Evolutionary conservation across 2,329 filamentous ascomycete species (phyloP).

Genomic region (Lasiodiplodia sp.): DNA sequence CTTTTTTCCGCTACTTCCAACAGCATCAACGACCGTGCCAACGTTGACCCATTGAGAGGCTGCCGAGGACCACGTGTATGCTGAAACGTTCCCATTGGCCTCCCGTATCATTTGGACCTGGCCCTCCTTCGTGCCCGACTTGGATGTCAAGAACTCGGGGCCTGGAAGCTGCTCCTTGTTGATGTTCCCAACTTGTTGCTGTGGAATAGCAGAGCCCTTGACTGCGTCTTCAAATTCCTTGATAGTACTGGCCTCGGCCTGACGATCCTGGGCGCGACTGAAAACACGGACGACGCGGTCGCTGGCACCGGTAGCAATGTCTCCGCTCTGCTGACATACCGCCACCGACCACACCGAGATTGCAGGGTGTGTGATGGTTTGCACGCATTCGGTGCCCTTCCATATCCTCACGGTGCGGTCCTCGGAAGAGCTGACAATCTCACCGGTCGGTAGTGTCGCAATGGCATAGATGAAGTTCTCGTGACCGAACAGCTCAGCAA

Average conservation of each 20-base stretch:
- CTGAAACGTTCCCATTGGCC: slow-evolving; percentile 79
- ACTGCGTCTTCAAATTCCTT: slow-evolving; percentile 82
- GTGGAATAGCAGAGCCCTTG: slow-evolving; percentile 82
- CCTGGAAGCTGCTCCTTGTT: slow-evolving; percentile 93
- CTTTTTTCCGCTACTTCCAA: slow-evolving; percentile 74
- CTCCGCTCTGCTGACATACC: slow-evolving; percentile 80
- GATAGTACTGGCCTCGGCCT: slow-evolving; percentile 73
- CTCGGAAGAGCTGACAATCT: slow-evolving; percentile 90
- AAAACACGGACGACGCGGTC: slow-evolving; percentile 88
- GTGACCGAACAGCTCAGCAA: slow-evolving; percentile 83
- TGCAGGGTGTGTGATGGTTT: slow-evolving; percentile 96
- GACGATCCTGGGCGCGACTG: slow-evolving; percentile 72
- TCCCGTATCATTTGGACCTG: slow-evolving; percentile 93
- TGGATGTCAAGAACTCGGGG: slow-evolving; percentile 81
- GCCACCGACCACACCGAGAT: slow-evolving; percentile 96
- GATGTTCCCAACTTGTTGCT: slow-evolving; percentile 77
- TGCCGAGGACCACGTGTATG: slow-evolving; percentile 82
- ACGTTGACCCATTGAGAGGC: slow-evolving; percentile 80
- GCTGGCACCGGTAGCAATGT: slow-evolving; percentile 93
- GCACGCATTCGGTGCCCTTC: slow-evolving; percentile 81
- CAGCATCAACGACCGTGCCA: slow-evolving; percentile 92
- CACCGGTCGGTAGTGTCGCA: slow-evolving; percentile 77
- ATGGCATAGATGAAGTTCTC: slow-evolving; percentile 95
- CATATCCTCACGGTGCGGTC: slow-evolving; percentile 93
- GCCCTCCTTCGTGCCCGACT: slow-evolving; percentile 92